phyloP scores from a whole-genome alignment of 2,329 filamentous ascomycete genomes.

The Hypoxylon sp. region DNA sequence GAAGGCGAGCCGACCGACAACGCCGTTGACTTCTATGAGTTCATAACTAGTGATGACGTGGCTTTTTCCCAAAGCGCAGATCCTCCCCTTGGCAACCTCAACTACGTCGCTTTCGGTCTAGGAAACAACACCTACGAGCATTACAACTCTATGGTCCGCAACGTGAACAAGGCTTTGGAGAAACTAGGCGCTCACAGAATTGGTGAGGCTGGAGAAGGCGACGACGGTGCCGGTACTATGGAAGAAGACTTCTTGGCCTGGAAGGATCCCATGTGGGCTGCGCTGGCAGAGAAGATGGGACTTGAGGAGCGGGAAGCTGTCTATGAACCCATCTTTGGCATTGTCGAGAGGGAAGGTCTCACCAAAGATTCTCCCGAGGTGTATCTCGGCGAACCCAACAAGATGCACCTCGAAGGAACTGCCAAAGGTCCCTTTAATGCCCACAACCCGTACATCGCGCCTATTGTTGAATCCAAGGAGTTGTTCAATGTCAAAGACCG shows the following conservation, averaged over 20 bases:
- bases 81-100: slow-evolving; percentile 83
- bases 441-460: slow-evolving; percentile 97
- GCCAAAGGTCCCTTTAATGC: slow-evolving; percentile 93
- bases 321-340: slow-evolving; percentile 92
- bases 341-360: slow-evolving; percentile 82
- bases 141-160: slow-evolving; percentile 98
- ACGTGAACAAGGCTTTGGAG: slow-evolving; percentile 84
- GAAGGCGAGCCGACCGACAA: slow-evolving; percentile 99
- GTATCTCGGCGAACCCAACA: slow-evolving; percentile 96
- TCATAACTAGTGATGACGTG: slow-evolving; percentile 85
- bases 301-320: slow-evolving; percentile 95
- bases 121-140: slow-evolving; percentile 99
- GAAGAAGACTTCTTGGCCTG: slow-evolving; percentile 99
- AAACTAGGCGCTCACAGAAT: slow-evolving; percentile 89
- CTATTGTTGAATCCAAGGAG: slow-evolving; percentile 91
- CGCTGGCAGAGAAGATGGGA: slow-evolving; percentile 84
- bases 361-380: slow-evolving; percentile 83
- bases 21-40: slow-evolving; percentile 98
- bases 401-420: slow-evolving; percentile 89
- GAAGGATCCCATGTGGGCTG: slow-evolving; percentile 99
- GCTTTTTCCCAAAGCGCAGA: slow-evolving; percentile 83
- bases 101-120: slow-evolving; percentile 94
- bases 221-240: slow-evolving; percentile 98
- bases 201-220: slow-evolving; percentile 91
- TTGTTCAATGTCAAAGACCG: slow-evolving; percentile 90